Evolutionary conservation across 768 basidiomycete genomes (phyloP).

Genomic region (Strobilomyces dryophilus): DNA sequence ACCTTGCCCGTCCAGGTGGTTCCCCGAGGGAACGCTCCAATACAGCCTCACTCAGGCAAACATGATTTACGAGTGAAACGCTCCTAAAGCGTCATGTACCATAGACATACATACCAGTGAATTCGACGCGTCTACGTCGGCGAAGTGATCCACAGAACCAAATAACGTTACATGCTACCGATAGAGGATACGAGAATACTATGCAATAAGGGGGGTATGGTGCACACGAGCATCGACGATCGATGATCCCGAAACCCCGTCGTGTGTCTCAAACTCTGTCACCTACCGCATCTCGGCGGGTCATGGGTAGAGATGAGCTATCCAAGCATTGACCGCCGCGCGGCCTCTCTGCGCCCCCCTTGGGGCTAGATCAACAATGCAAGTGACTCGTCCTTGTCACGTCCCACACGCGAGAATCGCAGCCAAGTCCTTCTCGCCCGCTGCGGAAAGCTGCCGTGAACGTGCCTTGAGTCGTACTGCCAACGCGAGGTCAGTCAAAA

Average conservation of each 20-base stretch:
- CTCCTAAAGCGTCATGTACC: conserved; percentile 14
- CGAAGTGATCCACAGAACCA: background rate
- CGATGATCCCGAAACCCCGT: background rate
- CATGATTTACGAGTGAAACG: conserved; percentile 76
- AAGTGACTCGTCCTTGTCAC: conserved; percentile 12
- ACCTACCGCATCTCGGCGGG: conserved; percentile 24
- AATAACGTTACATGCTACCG: background rate
- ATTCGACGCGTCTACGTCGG: background rate
- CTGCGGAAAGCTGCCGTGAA: conserved; percentile 78
- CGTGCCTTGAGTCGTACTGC: conserved; percentile 91
- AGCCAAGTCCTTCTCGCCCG: conserved; percentile 82
- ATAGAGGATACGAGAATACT: conserved; percentile 5
- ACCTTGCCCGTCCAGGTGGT: conserved; percentile 57
- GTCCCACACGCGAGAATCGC: conserved; percentile 48
- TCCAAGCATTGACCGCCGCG: conserved; percentile 9
- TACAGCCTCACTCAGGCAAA: conserved; percentile 59
- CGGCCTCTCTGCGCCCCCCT: background rate
- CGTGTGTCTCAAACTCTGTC: conserved; percentile 3
- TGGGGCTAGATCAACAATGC: background rate
- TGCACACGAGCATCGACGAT: conserved; percentile 8
- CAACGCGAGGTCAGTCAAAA: conserved; percentile 5
- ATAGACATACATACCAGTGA: conserved; percentile 11
- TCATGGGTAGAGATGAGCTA: conserved; percentile 17
- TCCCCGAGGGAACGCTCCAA: conserved; percentile 80
- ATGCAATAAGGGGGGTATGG: conserved; percentile 28